Evolutionary conservation across 2,329 filamentous ascomycete species (phyloP), one percentile per base, ranked within the genome.

Genomic region (Xylariales sp.): DNA sequence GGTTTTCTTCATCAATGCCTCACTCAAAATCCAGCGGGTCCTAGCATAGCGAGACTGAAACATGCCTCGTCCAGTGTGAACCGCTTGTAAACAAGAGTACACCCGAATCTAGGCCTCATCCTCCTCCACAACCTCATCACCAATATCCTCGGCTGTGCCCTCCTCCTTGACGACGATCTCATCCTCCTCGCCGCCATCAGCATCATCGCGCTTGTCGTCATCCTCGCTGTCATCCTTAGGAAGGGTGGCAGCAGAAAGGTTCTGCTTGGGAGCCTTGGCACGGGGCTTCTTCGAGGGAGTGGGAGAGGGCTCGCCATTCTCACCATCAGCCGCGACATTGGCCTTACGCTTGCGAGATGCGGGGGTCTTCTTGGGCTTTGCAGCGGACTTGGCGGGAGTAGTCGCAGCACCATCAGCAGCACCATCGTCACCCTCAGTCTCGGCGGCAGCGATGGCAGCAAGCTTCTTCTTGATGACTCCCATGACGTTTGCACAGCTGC

Each of bases 401-500:
- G n/a, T n/a, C n/a, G n/a, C n/a, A n/a, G n/a, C n/a, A n/a, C n/a
- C 24, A n/a, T 27, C 24, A 27, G 8, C 24, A 27, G 24, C 24
- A 27, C n/a, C 24, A 27, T 27, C 24, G 24, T n/a, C 24, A 27
- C 8, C 24, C 24, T 27, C 24, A 27, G 8, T n/a, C 8, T 27
- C 24, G n/a, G 8, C 24, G 24, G 24, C 24, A 27, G 24, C 24
- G n/a, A 32, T 9, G 29, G 14, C 29, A 15, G 29, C 29, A 15
- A 40, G 28, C 38, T 40, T 40, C 38, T 40, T 40, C 38, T 40
- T 40, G 38, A 40, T 40, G 9, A 14, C 18, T 14, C 8, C 16
- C 38, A 40, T 40, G 5, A 16, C 12, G 20, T 40, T 40, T 27
- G 15, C 16, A 14, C 14, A 18, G 3, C 27, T 32, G 11, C 38